A percentile compares a stretch with the other conserved stretches of the same genome.
Conservation (phyloP, 1,139 yeast species). For the Candida sanyaensis region DNA sequence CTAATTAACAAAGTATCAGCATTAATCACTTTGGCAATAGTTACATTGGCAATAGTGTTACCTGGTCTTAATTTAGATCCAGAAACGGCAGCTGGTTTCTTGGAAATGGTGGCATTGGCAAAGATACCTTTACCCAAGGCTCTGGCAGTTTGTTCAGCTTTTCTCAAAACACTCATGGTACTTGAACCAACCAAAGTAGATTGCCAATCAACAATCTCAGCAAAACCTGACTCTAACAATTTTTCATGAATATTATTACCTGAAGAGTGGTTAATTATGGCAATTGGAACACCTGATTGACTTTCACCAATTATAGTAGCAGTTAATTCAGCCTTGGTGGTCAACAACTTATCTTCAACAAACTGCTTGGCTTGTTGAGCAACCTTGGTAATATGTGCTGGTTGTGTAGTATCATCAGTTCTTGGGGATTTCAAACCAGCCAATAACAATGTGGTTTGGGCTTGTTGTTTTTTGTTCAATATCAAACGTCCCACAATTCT, state of each 20-base stretch:
- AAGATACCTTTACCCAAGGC: conserved; percentile 63
- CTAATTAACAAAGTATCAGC: conserved; percentile 67
- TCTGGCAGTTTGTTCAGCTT: conserved; percentile 69
- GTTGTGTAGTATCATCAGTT: conserved; percentile 50
- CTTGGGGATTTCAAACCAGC: conserved; percentile 80
- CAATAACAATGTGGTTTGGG: conserved; percentile 58
- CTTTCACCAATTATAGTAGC: conserved; percentile 62
- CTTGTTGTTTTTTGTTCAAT: conserved; percentile 41
- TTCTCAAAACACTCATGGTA: conserved; percentile 61
- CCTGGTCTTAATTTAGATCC: conserved; percentile 43
- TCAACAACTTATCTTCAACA: conserved; percentile 68
- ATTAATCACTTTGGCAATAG: conserved; percentile 60
- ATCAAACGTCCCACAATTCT: conserved; percentile 62
- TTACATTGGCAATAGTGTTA: conserved; percentile 49
- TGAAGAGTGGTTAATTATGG: conserved; percentile 67
- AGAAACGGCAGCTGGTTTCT: conserved; percentile 16
- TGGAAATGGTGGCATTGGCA: conserved; percentile 38
- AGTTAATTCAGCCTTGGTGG: conserved; percentile 54
- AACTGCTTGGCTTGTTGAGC: conserved; percentile 69
- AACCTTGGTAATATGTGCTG: conserved; percentile 51
- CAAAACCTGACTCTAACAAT: conserved; percentile 69
- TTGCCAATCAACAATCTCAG: conserved; percentile 83
- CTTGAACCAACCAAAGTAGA: conserved; percentile 68
- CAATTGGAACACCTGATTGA: conserved; percentile 65
- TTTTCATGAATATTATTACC: conserved; percentile 67